Base-by-base conservation (phyloP, 2,329 filamentous ascomycete genomes). In the Gliomastix tumulicola region DNA sequence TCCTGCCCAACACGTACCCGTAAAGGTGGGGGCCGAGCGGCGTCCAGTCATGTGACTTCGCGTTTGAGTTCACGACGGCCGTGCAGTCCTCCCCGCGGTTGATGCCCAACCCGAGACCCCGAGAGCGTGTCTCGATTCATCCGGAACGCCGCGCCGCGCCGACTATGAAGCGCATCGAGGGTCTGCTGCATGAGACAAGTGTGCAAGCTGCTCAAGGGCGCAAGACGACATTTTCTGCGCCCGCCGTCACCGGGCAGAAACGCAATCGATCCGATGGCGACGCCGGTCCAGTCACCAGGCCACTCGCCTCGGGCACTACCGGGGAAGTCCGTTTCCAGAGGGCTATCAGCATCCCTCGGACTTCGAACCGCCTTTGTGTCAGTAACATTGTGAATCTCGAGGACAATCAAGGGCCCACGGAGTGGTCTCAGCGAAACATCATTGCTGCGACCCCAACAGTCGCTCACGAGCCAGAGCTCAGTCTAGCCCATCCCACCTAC, bases 401-500 rank as follows among this genome's bases (percentile, higher is more conserved):
- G 6, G 16, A 45, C 12, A 41, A 46, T 19, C 36, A 47, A 8
- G 49, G 48, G 3, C 46, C 57, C 3, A 70, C 69, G 13, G 72
- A 79, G 41, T 78, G 78, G 49, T 71, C 75, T 0, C 79, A 82
- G 49, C 65, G 77, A 35, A 64, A 59, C 35, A 47, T 49, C 4
- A 58, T 77, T 33, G 60, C 65, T 30, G 65, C 73, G 9, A 81
- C 76, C 6, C 76, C 77, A 3, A 68, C 67, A 2, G 57, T 66
- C 4, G 60, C 62, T 11, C 42, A 56, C 20, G 74, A 82, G 45
- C 68, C 73, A 8, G 62, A 71, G 38, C 65, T 88, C 15, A 76
- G 70, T 12, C 64, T 89, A 21, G 68, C 69, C 5, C 76, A 88
- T 54, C 63, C 71, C 2, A 62, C 61, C 27, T 89, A 88, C 60